phyloP scores from a whole-genome alignment of 2,329 filamentous ascomycete species.

The Epichloe scottii region DNA sequence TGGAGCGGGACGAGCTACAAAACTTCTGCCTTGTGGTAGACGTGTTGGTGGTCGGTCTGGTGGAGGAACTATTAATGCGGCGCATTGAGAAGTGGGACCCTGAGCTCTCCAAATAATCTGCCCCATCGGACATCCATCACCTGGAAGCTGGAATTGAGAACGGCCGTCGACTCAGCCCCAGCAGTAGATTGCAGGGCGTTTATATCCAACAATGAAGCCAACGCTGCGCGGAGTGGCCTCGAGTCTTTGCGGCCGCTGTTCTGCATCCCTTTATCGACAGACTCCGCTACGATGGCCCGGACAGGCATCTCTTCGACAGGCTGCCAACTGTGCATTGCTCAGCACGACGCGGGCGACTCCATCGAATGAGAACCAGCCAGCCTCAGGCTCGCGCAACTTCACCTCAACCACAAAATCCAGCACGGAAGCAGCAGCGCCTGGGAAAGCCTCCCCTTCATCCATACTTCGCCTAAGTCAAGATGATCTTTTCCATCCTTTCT shows the following conservation, averaged over 20 bases:
- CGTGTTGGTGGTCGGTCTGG: slow-evolving; percentile 9
- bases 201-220: slow-evolving; percentile 23
- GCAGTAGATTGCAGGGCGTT: neutral
- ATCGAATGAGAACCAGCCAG: slow-evolving; percentile 7
- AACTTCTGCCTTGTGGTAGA: slow-evolving; percentile 15
- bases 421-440: slow-evolving; percentile 17
- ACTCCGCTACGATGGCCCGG: slow-evolving; percentile 10
- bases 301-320: slow-evolving; percentile 15
- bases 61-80: slow-evolving; percentile 27
- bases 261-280: slow-evolving; percentile 21
- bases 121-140: neutral
- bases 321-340: slow-evolving; percentile 13
- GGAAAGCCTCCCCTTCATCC: slow-evolving; percentile 12
- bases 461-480: slow-evolving; percentile 45
- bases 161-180: neutral
- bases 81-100: slow-evolving; percentile 13
- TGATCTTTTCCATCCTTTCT: slow-evolving; percentile 89
- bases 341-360: slow-evolving; percentile 9
- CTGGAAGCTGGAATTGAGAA: neutral
- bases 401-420: slow-evolving; percentile 16
- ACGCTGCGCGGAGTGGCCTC: slow-evolving; percentile 27
- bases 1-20: slow-evolving; percentile 15
- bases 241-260: slow-evolving; percentile 28
- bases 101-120: slow-evolving; percentile 14
- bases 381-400: slow-evolving; percentile 15